These are phyloP conservation scores for Alopecurus myosuroides DNA, from an alignment of 176 grass and related monocot species.

Conservation along the genomic window DNA sequence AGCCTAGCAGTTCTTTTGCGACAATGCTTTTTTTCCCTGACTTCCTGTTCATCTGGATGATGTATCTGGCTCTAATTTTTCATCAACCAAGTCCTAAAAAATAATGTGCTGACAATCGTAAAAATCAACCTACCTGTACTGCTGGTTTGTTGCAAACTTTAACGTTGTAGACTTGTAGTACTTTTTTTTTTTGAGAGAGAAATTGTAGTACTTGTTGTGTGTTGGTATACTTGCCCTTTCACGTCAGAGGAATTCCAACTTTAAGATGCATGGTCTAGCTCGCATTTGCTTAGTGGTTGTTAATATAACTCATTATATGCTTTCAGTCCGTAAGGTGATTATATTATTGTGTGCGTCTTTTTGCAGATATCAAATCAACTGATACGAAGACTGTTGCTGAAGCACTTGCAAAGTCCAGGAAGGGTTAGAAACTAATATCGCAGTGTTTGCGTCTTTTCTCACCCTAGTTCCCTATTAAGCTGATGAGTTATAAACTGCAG, in stretches of 20 bases:
- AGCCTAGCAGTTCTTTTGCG: neutral
- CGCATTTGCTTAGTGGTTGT: neutral
- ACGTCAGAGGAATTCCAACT: neutral
- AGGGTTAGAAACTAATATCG: slow-evolving; percentile 51
- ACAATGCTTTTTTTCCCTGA: neutral
- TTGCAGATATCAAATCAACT: slow-evolving; percentile 69
- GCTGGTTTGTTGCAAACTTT: neutral
- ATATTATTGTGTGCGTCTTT: slow-evolving; percentile 18
- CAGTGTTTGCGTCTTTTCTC: slow-evolving; percentile 8
- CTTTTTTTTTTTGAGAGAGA: no score
- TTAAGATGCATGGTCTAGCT: neutral
- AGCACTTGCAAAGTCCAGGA: slow-evolving; percentile 79
- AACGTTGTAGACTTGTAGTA: no score
- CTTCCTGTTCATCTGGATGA: neutral
- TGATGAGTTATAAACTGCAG: slow-evolving; percentile 42
- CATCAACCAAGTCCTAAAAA: neutral
- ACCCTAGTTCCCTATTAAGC: neutral
- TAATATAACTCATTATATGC: neutral
- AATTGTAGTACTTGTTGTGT: slow-evolving; percentile 7
- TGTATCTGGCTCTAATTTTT: neutral
- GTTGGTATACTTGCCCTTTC: neutral
- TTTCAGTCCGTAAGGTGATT: neutral
- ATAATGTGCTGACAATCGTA: neutral
- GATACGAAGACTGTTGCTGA: slow-evolving; percentile 75
- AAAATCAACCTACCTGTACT: neutral